phyloP scores from a whole-genome alignment of 257 asterid genomes.

The Asclepias syriaca region DNA sequence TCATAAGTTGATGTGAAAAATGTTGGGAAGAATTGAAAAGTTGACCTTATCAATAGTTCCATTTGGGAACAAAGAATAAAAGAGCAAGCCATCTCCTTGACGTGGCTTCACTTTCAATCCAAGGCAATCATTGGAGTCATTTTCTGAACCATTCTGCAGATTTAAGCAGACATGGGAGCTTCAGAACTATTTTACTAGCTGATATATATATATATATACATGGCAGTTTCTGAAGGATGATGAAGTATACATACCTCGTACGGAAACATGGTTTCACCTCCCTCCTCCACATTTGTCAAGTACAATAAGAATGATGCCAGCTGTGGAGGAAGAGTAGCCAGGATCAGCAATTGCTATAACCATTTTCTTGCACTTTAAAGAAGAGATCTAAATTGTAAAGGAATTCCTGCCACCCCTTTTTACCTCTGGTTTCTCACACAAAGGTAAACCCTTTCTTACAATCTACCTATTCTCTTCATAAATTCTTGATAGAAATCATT shows the following conservation, averaged over 20 bases:
- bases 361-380: not conserved
- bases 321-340: slow-evolving; percentile 28
- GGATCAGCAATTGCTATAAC: not conserved
- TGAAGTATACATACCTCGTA: slow-evolving; percentile 41
- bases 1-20: not conserved
- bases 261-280: slow-evolving; percentile 94
- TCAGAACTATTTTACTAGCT: not conserved
- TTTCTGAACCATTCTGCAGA: slow-evolving; percentile 57
- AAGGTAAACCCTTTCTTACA: not conserved
- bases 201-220: not conserved
- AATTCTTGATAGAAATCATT: not conserved
- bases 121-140: slow-evolving; percentile 50
- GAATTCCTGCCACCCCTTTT: not conserved
- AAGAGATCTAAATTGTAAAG: not conserved
- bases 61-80: slow-evolving; percentile 66
- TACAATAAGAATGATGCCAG: slow-evolving; percentile 80
- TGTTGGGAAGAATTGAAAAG: not conserved
- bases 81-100: slow-evolving; percentile 80
- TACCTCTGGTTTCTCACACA: not conserved
- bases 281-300: slow-evolving; percentile 80
- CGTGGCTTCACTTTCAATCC: slow-evolving; percentile 83
- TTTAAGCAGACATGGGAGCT: slow-evolving; percentile 11
- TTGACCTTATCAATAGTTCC: slow-evolving; percentile 76
- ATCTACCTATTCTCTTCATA: not conserved
- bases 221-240: not conserved